Base-by-base conservation (phyloP, 768 basidiomycete genomes). In the Hericium erinaceus region DNA sequence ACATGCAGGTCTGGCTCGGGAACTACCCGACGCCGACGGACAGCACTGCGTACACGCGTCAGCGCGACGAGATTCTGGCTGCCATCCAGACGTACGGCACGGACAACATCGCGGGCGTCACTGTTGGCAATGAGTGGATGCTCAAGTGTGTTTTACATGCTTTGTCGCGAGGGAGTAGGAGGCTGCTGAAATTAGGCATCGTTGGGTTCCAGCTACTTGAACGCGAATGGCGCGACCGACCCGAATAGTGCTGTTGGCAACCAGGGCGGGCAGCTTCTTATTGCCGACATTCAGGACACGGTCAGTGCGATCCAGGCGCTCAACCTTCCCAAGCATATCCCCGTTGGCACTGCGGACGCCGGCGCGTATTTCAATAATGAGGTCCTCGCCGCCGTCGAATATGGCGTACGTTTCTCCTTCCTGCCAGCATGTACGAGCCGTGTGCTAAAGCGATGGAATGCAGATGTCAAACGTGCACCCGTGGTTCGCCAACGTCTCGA, bases 51-150 rank as follows among this genome's bases (percentile, higher is more conserved):
- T 97, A 94, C 67, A 53, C 69, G 0, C 81, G 87, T 40, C 95
- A 99, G 69, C 80, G 80, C 20, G 77, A 80, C 59, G 69, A 72
- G n/a, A 81, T 94, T 57, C 71, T 83, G 61, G 68, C 74, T 2
- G 92, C 87, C 9, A 72, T 98, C 55, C 67, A 86, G 67, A 84
- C 80, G 1, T 98, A 85, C 67, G 95, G 95, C 37, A 79, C 81
- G 2, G 80, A 80, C 58, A 70, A 93, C 64, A 80, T 98, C 54
- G 74, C 73, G 0, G 95, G 95, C 9, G 66, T 98, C 40, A 94
- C 87, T 12, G 94, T 97, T 38, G 94, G 95, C 38, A 95, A 97
- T 67, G 93, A 95, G 71, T 92, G 82, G 67, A 89, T 92, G 67
- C 77, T 94, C 52, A 82, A 93, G 83, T 87, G 51, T 3, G 78